Base-by-base conservation (phyloP, 78 protist genomes). In the Dictyostelium firmibasis region DNA sequence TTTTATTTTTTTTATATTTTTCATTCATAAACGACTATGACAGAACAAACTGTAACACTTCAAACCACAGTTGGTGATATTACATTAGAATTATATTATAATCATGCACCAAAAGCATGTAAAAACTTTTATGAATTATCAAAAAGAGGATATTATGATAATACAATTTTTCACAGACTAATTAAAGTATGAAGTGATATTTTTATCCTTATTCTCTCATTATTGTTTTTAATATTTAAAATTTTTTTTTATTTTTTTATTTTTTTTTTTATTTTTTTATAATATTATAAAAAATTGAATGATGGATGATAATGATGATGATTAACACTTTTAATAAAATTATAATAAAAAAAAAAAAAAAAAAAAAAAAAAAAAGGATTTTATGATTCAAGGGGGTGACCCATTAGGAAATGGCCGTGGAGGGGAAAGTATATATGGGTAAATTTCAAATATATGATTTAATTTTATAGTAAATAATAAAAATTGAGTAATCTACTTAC, bases 361-460 rank as follows among this genome's bases (percentile, higher is more conserved):
- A 50, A 13, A 50, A 50, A 16, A 0, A 16, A 16, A 50, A 13
- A 50, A 11, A 50, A 50, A 95, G 94, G 97, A 97, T 89, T 97
- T 97, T 85, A 91, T 97, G 97, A 64, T 93, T 2, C 99, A 97
- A 72, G 97, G 97, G 0, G 99, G 99, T 6, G 99, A 98, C 84
- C 98, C 98, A n/a, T 97, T 98, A 2, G 98, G 98, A n/a, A 95
- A 98, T 4, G 99, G 99, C 20, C 47, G 96, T 9, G 99, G 99
- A 13, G 99, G 99, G 25, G 86, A 83, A 75, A 91, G 97, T 7
- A 96, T 97, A 36, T 98, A 96, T 72, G 99, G 99, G 67, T 57
- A 57, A 57, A 96, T 93, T 41, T 5, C 11, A 57, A 20, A 57
- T 14, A 57, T 57, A 57, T 57, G 64, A 38, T 18, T 25, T 60